A percentile compares a stretch with the other conserved stretches of the same genome.
phyloP scores from a whole-genome alignment of 139 green algal species.

The Zygnema circumcarinatum region DNA sequence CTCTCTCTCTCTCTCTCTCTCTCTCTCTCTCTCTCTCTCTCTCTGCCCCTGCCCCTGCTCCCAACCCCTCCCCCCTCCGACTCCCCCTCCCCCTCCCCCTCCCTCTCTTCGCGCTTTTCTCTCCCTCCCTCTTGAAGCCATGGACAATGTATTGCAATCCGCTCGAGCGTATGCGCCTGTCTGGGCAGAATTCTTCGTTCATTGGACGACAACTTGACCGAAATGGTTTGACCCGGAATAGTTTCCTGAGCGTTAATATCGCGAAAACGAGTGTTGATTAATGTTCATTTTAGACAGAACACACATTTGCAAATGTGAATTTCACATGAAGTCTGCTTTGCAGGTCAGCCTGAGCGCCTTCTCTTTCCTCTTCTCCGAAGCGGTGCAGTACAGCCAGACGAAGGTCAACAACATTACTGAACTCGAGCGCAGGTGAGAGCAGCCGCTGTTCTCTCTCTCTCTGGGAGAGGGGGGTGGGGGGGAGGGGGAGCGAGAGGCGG shows the following conservation, averaged over 20 bases:
- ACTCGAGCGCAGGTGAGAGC: slow-evolving; percentile 83
- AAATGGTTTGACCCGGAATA: no score
- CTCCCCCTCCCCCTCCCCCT: not conserved
- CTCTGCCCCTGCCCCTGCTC: not conserved
- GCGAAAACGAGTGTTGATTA: no score
- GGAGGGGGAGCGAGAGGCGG: no score
- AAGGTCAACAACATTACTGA: slow-evolving; percentile 85
- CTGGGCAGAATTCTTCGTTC: no score
- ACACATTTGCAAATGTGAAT: no score
- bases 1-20: not conserved
- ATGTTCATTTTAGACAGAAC: no score
- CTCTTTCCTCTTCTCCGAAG: slow-evolving; percentile 93
- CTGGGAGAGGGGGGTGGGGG: no score
- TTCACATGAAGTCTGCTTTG: not conserved
- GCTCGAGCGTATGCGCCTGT: no score
- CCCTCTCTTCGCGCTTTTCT: not conserved
- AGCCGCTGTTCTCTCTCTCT: not conserved
- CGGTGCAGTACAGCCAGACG: slow-evolving; percentile 92
- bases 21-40: not conserved
- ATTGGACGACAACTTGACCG: no score
- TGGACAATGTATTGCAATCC: no score
- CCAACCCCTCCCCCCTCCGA: not conserved
- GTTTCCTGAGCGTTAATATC: not conserved
- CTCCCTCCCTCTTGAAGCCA: not conserved
- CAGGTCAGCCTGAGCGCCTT: slow-evolving; percentile 89